Evolutionary conservation across 352 stramenopile genomes (phyloP), one percentile per base, ranked within the genome.

Genomic region (Phytophthora aleatoria): DNA sequence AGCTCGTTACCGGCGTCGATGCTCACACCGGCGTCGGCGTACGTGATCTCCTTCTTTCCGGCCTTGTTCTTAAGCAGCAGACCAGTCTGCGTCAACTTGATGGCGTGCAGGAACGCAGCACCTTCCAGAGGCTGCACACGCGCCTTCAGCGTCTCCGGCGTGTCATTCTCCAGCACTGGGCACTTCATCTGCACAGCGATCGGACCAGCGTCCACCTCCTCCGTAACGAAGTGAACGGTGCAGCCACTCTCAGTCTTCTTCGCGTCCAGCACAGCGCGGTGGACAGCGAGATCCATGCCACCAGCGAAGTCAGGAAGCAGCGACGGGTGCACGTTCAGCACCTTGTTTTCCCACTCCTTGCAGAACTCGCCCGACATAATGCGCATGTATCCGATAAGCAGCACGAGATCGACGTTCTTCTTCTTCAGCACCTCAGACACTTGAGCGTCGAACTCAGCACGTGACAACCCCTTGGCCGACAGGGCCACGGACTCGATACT

Each of bases 321-420:
- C 41, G 96, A 99, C 47, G 98, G 98, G 79, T 99, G 98, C 44
- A 99, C 98, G 79, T 99, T 99, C 13, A 99, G 88, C 68, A 98
- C 98, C 61, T 97, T 91, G 71, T 94, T 87, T 59, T 87, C 72
- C 96, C 96, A 99, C 62, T 94, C 88, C 61, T 97, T 83, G 74
- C 90, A 98, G 72, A 99, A 99, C 38, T 91, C 77, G 47, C 73
- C 81, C 35, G 97, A 99, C 5, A 99, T 69, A 70, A 99, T 99
- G 47, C 97, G 91, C 97, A 99, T 99, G 92, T 99, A 99, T 44
- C 98, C 98, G 52, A 99, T 98, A 39, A 99, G 85, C 27, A 99
- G 82, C 42, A 99, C 92, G 26, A 99, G 80, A 53, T 99, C 96
- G 3, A 98, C 95, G 48, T 95, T 96, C 70, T 97, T 97, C 55